These are phyloP conservation scores for Leccinum fibrillosum DNA, from an alignment of 768 basidiomycete genomes.

Conservation along the genomic window DNA sequence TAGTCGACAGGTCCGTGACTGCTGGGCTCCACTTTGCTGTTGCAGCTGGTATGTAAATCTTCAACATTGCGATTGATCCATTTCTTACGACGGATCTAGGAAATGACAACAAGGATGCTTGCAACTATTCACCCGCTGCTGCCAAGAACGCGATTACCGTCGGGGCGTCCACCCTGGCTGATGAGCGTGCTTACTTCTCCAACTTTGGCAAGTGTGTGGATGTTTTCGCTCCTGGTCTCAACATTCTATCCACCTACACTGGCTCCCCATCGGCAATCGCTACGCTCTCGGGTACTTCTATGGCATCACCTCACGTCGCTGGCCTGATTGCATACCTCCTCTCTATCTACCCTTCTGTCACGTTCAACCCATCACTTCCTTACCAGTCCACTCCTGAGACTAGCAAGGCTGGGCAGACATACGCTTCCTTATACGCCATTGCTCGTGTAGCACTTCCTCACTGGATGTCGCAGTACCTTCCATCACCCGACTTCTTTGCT, in stretches of 20 bases:
- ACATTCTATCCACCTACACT: slow-evolving; percentile 88
- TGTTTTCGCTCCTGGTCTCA: slow-evolving; percentile 87
- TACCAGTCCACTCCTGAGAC: slow-evolving; percentile 36
- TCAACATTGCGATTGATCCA: not conserved
- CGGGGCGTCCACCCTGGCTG: slow-evolving; percentile 80
- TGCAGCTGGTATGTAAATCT: slow-evolving; percentile 71
- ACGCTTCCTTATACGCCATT: slow-evolving; percentile 50
- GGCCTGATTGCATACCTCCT: slow-evolving; percentile 91
- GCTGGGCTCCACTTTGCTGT: slow-evolving; percentile 93
- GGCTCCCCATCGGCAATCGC: slow-evolving; percentile 57
- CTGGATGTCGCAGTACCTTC: slow-evolving; percentile 58
- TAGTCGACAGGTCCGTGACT: slow-evolving; percentile 82
- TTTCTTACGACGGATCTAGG: slow-evolving; percentile 34
- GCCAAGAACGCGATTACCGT: slow-evolving; percentile 91
- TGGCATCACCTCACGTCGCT: slow-evolving; percentile 92
- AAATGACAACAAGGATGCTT: slow-evolving; percentile 86
- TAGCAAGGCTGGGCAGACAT: slow-evolving; percentile 32
- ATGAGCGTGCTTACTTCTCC: slow-evolving; percentile 88
- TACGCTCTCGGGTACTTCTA: slow-evolving; percentile 87
- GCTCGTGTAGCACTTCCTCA: slow-evolving; percentile 54
- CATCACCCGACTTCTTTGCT: slow-evolving; percentile 45
- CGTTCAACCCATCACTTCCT: slow-evolving; percentile 54
- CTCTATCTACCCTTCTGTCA: slow-evolving; percentile 72
- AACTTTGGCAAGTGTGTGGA: slow-evolving; percentile 92
- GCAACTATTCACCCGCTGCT: slow-evolving; percentile 88